Evolutionary conservation across 805 yeast species (phyloP), one percentile per base, ranked within the genome.

Genomic region (Starmerella riodocensis): DNA sequence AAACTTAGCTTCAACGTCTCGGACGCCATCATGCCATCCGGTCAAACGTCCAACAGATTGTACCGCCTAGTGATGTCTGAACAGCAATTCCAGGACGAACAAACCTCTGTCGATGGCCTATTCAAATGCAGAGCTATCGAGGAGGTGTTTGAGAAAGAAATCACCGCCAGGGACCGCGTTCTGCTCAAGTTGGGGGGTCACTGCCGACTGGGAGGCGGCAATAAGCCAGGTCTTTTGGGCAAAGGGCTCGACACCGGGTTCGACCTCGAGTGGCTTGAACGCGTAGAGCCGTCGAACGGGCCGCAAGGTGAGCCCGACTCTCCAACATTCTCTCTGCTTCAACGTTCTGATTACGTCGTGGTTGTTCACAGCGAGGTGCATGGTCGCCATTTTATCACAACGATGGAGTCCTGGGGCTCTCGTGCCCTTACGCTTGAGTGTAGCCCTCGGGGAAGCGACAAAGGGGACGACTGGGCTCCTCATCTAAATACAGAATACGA

Each of bases 211-310:
- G 82, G 75, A 46, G 77, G 78, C 32, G 63, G 73, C 1, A 66
- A 70, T 8, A 18, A 30, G 40, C 71, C 82, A n/a, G 95, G 96
- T 7, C 74, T 85, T 0, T 63, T 93, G 8, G 93, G 96, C 6
- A 73, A 70, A 51, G 93, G 95, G 22, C 62, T 91, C 41, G 85
- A 82, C 50, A 69, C 71, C 42, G 98, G 98, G 0, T 93, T 93
- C 58, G 73, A 78, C 12, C 53, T 71, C 40, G 71, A 71, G 36
- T 75, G 76, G 56, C 58, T 73, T 26, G 61, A 63, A 22, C 54
- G 60, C 38, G n/a, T n/a, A n/a, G n/a, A n/a, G n/a, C n/a, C n/a
- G n/a, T n/a, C n/a, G n/a, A n/a, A n/a, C n/a, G n/a, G n/a, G n/a
- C n/a, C n/a, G n/a, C n/a, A n/a, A n/a, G n/a, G n/a, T n/a, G n/a